A percentile compares a stretch with the other conserved stretches of the same genome.
phyloP scores from a whole-genome alignment of 768 basidiomycete species.

The Phanerochaete sordida region DNA sequence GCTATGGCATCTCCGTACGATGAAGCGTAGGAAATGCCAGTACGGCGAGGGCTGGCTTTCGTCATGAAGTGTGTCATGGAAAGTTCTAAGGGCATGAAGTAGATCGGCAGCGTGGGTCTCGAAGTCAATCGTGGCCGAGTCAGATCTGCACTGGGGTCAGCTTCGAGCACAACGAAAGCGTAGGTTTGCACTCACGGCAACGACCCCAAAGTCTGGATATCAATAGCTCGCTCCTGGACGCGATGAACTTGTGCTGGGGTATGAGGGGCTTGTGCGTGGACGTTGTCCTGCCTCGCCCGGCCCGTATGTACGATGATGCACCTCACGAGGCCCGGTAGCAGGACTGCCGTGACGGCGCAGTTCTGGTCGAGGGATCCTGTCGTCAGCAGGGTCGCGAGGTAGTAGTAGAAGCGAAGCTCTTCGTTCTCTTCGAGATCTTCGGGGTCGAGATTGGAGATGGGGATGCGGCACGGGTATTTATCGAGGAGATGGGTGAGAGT shows the following conservation, averaged over 20 bases:
- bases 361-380: conserved; percentile 7
- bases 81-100: conserved; percentile 4
- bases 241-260: neutral
- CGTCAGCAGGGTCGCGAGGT: conserved; percentile 5
- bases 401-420: conserved; percentile 5
- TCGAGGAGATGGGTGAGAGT: conserved; percentile 3
- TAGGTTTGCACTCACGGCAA: neutral
- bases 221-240: conserved; percentile 5
- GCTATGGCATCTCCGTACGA: conserved; percentile 7
- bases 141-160: neutral
- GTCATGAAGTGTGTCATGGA: neutral
- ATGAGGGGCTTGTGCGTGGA: neutral
- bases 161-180: neutral
- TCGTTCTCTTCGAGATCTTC: neutral
- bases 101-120: conserved; percentile 10
- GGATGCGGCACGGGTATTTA: neutral
- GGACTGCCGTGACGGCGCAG: conserved; percentile 10
- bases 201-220: conserved; percentile 1
- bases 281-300: neutral
- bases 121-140: conserved; percentile 4
- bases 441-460: conserved; percentile 11
- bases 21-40: conserved; percentile 11
- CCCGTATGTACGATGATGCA: conserved; percentile 3
- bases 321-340: conserved; percentile 3
- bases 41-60: neutral